Evolutionary conservation across 2,329 filamentous ascomycete genomes (phyloP).

Genomic region (Penicillium polonicum): DNA sequence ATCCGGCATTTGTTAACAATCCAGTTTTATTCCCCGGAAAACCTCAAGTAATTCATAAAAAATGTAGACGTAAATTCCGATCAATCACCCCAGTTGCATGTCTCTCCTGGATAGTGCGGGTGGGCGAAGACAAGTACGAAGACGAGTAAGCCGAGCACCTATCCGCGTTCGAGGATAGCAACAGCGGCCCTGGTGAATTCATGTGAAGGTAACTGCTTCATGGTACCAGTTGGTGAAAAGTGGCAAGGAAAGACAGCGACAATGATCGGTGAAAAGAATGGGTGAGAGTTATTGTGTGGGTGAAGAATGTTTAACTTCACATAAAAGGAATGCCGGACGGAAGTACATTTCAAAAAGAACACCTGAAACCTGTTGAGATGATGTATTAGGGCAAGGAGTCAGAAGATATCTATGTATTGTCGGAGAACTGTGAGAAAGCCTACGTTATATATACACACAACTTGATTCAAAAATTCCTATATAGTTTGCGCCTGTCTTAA

Average conservation of each 20-base stretch:
- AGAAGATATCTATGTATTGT: neutral
- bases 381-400: neutral
- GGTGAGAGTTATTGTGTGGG: neutral
- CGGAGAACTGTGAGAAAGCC: neutral
- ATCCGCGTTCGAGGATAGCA: neutral
- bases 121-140: neutral
- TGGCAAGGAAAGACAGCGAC: neutral
- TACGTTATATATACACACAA: neutral
- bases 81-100: neutral
- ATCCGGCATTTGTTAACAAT: neutral
- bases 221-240: neutral
- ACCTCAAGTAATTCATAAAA: neutral
- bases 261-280: neutral
- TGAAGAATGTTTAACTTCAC: neutral
- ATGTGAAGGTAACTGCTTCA: neutral
- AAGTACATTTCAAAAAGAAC: neutral
- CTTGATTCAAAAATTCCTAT: neutral
- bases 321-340: neutral
- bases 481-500: neutral
- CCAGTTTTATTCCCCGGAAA: neutral
- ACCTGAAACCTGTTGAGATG: neutral
- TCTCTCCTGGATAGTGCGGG: neutral
- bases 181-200: neutral
- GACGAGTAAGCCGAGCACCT: neutral
- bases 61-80: neutral